Conservation (phyloP, 208 protist genomes). For the Porcisia deanei region DNA sequence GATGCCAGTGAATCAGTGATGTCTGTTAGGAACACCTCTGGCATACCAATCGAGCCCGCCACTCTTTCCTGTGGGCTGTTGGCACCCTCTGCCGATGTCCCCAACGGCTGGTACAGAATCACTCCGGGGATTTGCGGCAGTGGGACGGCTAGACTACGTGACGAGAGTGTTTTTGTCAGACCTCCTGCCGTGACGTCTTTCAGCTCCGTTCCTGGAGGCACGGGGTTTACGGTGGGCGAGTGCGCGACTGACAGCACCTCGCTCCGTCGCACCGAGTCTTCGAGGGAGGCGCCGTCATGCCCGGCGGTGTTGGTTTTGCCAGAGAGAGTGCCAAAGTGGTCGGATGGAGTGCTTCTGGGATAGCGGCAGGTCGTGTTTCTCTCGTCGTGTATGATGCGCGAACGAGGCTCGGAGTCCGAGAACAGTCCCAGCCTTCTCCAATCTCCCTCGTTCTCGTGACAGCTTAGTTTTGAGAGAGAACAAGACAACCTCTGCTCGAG, state of each 20-base stretch:
- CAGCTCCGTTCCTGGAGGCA: background rate
- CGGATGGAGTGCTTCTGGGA: constrained; percentile 8
- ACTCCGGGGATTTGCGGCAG: background rate
- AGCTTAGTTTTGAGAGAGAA: background rate
- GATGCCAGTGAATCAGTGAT: background rate
- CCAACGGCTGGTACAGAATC: background rate
- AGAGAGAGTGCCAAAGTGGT: background rate
- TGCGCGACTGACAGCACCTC: constrained; percentile 1
- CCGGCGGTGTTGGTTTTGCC: background rate
- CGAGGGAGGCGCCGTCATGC: background rate
- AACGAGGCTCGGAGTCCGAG: background rate
- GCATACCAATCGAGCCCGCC: background rate
- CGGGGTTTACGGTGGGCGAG: background rate
- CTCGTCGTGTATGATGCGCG: background rate
- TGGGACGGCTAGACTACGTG: background rate
- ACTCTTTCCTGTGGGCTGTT: background rate
- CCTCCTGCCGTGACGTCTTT: background rate
- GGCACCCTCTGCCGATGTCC: background rate
- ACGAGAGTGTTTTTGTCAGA: background rate
- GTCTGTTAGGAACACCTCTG: background rate
- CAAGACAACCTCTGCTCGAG: background rate
- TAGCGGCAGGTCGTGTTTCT: background rate
- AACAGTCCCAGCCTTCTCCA: background rate
- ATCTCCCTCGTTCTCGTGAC: background rate
- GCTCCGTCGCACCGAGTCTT: constrained; percentile 20